A percentile compares a stretch with the other conserved stretches of the same genome.
Conservation (phyloP, 768 basidiomycete species). For the Termitomyces titanicus region DNA sequence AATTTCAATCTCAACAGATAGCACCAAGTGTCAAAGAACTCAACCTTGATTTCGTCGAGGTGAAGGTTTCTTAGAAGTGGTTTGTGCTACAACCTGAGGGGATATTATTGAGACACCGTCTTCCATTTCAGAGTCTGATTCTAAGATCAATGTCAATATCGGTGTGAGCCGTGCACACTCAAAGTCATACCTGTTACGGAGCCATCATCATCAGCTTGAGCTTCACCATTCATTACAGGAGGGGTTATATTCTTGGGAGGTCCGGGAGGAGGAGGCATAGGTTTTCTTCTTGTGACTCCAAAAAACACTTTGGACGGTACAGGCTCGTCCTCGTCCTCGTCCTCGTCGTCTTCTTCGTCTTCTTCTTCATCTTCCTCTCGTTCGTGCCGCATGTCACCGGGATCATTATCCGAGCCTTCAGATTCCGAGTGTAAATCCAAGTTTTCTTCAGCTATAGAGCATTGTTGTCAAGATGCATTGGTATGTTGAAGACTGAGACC, state of each 20-base stretch:
- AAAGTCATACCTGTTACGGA: slow-evolving; percentile 34
- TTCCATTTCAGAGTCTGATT: slow-evolving; percentile 25
- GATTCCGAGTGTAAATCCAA: slow-evolving; percentile 52
- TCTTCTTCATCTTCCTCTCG: slow-evolving; percentile 16
- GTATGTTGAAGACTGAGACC: slow-evolving; percentile 6
- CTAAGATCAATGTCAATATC: background rate
- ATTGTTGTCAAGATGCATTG: background rate
- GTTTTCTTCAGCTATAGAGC: slow-evolving; percentile 27
- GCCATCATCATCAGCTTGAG: slow-evolving; percentile 21
- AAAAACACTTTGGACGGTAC: slow-evolving; percentile 20
- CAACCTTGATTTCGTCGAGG: slow-evolving; percentile 8
- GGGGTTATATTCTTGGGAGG: background rate
- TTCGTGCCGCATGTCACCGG: slow-evolving; percentile 8
- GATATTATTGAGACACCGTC: slow-evolving; percentile 1
- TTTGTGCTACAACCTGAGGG: background rate
- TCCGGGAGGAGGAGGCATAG: slow-evolving; percentile 8
- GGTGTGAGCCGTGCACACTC: too few relatives aligned
- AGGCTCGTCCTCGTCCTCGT: slow-evolving; percentile 22
- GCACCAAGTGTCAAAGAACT: background rate
- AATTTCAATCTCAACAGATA: background rate
- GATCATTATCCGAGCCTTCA: slow-evolving; percentile 34
- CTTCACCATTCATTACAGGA: background rate
- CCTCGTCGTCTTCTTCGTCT: slow-evolving; percentile 19
- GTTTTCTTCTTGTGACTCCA: slow-evolving; percentile 5
- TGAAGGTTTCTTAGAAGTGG: slow-evolving; percentile 4